Percentiles rank a stretch among this genome's conserved stretches.
These are phyloP conservation scores for Vitis rotundifolia DNA, from an alignment of 164 flowering plant genomes.

Conservation along the genomic window DNA sequence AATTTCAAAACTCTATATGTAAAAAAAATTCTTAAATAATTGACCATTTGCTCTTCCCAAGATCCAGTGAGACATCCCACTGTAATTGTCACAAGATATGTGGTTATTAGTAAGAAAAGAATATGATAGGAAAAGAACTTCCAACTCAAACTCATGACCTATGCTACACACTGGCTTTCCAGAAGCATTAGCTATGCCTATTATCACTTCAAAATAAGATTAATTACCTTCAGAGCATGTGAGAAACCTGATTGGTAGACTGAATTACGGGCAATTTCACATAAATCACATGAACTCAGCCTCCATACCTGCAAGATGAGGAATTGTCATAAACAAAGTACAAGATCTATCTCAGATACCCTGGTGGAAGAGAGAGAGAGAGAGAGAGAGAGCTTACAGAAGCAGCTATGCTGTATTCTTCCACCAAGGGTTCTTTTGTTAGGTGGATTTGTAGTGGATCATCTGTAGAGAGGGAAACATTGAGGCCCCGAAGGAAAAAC, in stretches of 20 bases:
- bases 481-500: constrained; percentile 89
- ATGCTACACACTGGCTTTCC: no score
- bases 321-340: not conserved
- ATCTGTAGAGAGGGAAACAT: constrained; percentile 96
- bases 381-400: constrained; percentile 56
- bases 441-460: constrained; percentile 97
- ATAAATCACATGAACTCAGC: constrained; percentile 87
- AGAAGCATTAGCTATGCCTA: no score
- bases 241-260: constrained; percentile 96
- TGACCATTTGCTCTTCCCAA: no score
- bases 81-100: no score
- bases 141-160: no score
- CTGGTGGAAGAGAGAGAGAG: not conserved
- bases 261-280: constrained; percentile 97
- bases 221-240: constrained; percentile 80
- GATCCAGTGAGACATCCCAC: no score
- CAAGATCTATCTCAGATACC: not conserved
- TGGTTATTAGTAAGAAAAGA: no score
- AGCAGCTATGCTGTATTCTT: constrained; percentile 99
- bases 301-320: constrained; percentile 81
- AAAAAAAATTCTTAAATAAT: no score
- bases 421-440: constrained; percentile 95
- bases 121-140: no score
- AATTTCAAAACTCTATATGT: no score
- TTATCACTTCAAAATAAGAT: not conserved